Percentiles rank a stretch among this genome's conserved stretches.
Conservation (phyloP, 2,329 filamentous ascomycete genomes). For the Aspergillus bombycis region DNA sequence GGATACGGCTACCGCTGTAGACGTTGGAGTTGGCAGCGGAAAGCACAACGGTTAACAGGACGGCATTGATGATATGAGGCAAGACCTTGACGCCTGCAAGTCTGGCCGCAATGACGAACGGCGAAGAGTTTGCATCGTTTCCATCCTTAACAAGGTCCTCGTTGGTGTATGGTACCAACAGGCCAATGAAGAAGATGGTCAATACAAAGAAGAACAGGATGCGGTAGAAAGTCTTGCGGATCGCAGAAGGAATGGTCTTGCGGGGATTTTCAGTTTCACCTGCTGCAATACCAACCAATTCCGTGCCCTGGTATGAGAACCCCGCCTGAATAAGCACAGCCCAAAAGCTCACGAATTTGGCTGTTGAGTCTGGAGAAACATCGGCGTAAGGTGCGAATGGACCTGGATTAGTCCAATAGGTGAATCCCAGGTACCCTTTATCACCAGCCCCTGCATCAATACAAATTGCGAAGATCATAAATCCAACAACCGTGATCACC, state of each 20-base stretch:
- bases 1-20: conserved; percentile 62
- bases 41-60: conserved; percentile 47
- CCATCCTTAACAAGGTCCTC: conserved; percentile 56
- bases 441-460: conserved; percentile 72
- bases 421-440: conserved; percentile 72
- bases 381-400: conserved; percentile 62
- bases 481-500: conserved; percentile 72
- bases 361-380: conserved; percentile 37
- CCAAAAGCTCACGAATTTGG: conserved; percentile 67
- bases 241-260: conserved; percentile 72
- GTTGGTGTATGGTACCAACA: conserved; percentile 66
- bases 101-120: conserved; percentile 48
- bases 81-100: conserved; percentile 42
- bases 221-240: conserved; percentile 74
- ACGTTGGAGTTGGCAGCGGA: conserved; percentile 49
- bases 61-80: conserved; percentile 46
- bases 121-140: conserved; percentile 39
- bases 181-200: conserved; percentile 66
- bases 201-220: conserved; percentile 63
- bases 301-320: conserved; percentile 61
- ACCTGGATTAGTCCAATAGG: conserved; percentile 70
- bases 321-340: conserved; percentile 50
- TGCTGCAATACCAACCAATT: conserved; percentile 77
- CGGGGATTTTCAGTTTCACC: conserved; percentile 74
- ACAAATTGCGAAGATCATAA: conserved; percentile 76